Conservation (phyloP, 768 basidiomycete species). For the Coprinopsis marcescibilis region DNA sequence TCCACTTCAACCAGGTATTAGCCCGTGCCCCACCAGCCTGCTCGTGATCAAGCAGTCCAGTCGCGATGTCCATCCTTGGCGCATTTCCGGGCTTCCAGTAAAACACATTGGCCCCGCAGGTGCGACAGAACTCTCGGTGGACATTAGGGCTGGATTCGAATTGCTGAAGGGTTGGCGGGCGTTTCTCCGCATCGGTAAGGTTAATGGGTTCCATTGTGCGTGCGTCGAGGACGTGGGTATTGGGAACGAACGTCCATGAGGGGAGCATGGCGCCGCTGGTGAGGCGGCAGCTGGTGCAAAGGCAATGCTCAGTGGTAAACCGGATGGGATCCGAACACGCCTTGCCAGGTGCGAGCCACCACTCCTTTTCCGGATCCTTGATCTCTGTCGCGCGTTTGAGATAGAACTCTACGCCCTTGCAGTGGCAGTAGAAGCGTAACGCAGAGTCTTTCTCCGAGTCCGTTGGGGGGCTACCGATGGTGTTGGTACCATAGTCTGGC, state of each 20-base stretch:
- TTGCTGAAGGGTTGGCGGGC: not conserved
- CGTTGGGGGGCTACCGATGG: not conserved
- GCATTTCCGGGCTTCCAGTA: slow-evolving; percentile 15
- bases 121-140: slow-evolving; percentile 21
- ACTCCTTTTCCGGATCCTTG: not conserved
- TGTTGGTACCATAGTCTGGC: slow-evolving; percentile 17
- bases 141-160: not conserved
- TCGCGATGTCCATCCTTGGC: slow-evolving; percentile 20
- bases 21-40: slow-evolving; percentile 19
- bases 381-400: slow-evolving; percentile 11
- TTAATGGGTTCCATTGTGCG: not conserved
- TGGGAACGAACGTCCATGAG: not conserved
- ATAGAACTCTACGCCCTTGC: slow-evolving; percentile 19
- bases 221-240: not conserved
- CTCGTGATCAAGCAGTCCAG: slow-evolving; percentile 23
- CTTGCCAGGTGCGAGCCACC: not conserved
- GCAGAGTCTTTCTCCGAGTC: slow-evolving; percentile 3
- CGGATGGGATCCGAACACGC: not conserved
- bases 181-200: not conserved
- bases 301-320: not conserved
- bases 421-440: slow-evolving; percentile 23
- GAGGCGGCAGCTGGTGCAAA: not conserved
- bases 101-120: slow-evolving; percentile 25
- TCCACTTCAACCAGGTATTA: slow-evolving; percentile 21
- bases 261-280: not conserved